Evolutionary conservation across 2,329 filamentous ascomycete genomes (phyloP).

Genomic region (Eutypella sp.): DNA sequence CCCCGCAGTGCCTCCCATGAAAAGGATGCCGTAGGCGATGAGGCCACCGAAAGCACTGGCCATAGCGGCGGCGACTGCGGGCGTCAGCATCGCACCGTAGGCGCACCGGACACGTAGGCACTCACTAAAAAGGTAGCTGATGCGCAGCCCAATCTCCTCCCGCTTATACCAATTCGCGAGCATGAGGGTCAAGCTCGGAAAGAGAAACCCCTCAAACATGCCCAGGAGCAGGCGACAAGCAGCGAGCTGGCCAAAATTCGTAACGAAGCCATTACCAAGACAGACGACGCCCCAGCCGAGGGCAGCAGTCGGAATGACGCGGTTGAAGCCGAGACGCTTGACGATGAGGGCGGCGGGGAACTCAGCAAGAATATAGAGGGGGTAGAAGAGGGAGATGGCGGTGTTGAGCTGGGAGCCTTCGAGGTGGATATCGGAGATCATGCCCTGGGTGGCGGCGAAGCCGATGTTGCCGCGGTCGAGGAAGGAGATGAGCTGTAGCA

Average conservation of each 20-base stretch:
- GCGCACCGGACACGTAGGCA: neutral
- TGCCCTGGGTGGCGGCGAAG: slow-evolving; percentile 15
- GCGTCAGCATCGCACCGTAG: neutral
- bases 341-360: slow-evolving; percentile 15
- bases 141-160: slow-evolving; percentile 15
- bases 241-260: slow-evolving; percentile 11
- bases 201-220: slow-evolving; percentile 15
- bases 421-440: slow-evolving; percentile 12
- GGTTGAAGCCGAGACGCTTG: slow-evolving; percentile 13
- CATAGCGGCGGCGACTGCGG: slow-evolving; percentile 12
- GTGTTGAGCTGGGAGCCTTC: slow-evolving; percentile 14
- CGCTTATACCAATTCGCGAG: slow-evolving; percentile 17
- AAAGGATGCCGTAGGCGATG: slow-evolving; percentile 14
- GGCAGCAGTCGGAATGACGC: slow-evolving; percentile 13
- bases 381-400: slow-evolving; percentile 16
- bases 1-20: slow-evolving; percentile 13
- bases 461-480: slow-evolving; percentile 16
- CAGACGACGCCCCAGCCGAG: slow-evolving; percentile 12
- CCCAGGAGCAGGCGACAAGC: slow-evolving; percentile 14
- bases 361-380: slow-evolving; percentile 13
- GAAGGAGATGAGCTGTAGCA: slow-evolving; percentile 14
- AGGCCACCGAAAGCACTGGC: slow-evolving; percentile 13
- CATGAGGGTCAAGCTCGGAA: slow-evolving; percentile 15
- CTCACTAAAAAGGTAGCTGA: slow-evolving; percentile 15
- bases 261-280: slow-evolving; percentile 15